Evolutionary conservation across 2,329 filamentous ascomycete genomes (phyloP).

Genomic region (Hortaea werneckii): DNA sequence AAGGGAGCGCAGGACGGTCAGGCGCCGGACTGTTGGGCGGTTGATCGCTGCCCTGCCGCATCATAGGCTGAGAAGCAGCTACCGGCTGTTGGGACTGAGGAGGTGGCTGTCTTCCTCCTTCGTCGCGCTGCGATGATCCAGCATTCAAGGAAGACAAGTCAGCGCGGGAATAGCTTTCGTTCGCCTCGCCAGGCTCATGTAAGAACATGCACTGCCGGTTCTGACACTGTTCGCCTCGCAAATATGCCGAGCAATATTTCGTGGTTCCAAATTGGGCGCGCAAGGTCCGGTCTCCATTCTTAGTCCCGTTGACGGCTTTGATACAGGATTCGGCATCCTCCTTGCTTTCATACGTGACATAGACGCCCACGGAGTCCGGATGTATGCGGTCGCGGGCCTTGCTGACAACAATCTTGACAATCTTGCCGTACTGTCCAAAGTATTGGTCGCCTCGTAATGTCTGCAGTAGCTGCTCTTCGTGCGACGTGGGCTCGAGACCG

Average conservation of each 20-base stretch:
- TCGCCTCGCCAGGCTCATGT: slow-evolving; percentile 95
- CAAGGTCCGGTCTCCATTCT: slow-evolving; percentile 77
- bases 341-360: slow-evolving; percentile 93
- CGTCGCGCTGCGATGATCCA: slow-evolving; percentile 65
- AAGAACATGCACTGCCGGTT: slow-evolving; percentile 98
- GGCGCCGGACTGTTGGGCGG: slow-evolving; percentile 18
- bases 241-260: slow-evolving; percentile 95
- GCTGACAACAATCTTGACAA: slow-evolving; percentile 97
- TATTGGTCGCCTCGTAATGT: slow-evolving; percentile 85
- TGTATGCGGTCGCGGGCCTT: slow-evolving; percentile 70
- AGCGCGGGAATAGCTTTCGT: slow-evolving; percentile 90
- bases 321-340: slow-evolving; percentile 87
- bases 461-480: slow-evolving; percentile 84
- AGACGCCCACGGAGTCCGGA: slow-evolving; percentile 86
- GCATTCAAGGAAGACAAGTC: slow-evolving; percentile 93
- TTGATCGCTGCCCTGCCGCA: slow-evolving; percentile 42
- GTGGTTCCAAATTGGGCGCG: slow-evolving; percentile 78
- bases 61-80: slow-evolving; percentile 53
- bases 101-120: slow-evolving; percentile 38
- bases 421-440: slow-evolving; percentile 96
- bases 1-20: slow-evolving; percentile 86
- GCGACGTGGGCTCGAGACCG: slow-evolving; percentile 79
- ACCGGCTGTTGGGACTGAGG: slow-evolving; percentile 41
- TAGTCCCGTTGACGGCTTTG: slow-evolving; percentile 79
- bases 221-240: slow-evolving; percentile 86